Evolutionary conservation across 805 yeast genomes (phyloP).

Genomic region (Barnettozyma wickerhamii): DNA sequence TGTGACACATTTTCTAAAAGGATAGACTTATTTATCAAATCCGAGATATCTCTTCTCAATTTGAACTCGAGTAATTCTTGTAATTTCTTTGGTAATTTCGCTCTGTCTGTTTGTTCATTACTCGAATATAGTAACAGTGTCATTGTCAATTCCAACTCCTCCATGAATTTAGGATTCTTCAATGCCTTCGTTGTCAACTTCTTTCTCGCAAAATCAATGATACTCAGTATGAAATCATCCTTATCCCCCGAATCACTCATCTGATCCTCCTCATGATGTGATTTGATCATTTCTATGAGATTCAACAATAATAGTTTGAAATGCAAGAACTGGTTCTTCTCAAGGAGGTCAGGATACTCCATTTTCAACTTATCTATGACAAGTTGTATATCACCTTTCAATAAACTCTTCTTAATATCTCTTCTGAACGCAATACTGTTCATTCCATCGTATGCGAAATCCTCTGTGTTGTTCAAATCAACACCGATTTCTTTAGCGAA

Average conservation of each 20-base stretch:
- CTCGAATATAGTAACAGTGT: slow-evolving; percentile 59
- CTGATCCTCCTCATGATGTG: slow-evolving; percentile 22
- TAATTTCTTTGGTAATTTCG: slow-evolving; percentile 48
- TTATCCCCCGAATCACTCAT: slow-evolving; percentile 28
- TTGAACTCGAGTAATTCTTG: slow-evolving; percentile 53
- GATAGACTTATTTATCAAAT: slow-evolving; percentile 64
- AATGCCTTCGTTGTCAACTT: slow-evolving; percentile 61
- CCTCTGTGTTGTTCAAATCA: slow-evolving; percentile 18
- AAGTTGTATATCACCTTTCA: slow-evolving; percentile 54
- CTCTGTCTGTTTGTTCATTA: slow-evolving; percentile 15
- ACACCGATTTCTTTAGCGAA: slow-evolving; percentile 29
- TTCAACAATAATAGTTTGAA: slow-evolving; percentile 69
- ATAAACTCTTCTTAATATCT: slow-evolving; percentile 47
- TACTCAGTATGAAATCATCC: slow-evolving; percentile 45
- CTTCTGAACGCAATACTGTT: slow-evolving; percentile 49
- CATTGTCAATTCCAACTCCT: slow-evolving; percentile 79
- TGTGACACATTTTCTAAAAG: slow-evolving; percentile 27
- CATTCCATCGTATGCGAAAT: slow-evolving; percentile 9
- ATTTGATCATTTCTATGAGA: slow-evolving; percentile 74
- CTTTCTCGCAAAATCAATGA: slow-evolving; percentile 56
- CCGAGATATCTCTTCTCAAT: slow-evolving; percentile 61
- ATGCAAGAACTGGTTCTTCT: slow-evolving; percentile 58
- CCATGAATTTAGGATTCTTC: slow-evolving; percentile 52
- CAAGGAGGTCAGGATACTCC: slow-evolving; percentile 60
- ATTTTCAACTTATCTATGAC: slow-evolving; percentile 56